Base-by-base conservation (phyloP, 2,329 filamentous ascomycete genomes). In the Dactylellina sp. region DNA sequence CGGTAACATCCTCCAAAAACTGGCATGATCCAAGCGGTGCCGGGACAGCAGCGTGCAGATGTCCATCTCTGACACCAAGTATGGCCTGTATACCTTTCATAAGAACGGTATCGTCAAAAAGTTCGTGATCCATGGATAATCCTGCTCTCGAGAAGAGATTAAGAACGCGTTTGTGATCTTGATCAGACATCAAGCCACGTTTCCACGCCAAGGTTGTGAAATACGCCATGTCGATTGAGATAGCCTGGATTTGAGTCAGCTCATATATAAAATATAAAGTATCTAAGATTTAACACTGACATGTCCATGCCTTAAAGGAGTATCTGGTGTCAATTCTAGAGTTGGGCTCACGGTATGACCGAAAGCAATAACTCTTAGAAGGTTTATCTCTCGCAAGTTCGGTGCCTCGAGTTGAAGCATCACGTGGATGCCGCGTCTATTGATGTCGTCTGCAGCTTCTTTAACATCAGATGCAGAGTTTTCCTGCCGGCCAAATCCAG, bases 201-300 rank as follows among this genome's bases (percentile, higher is more conserved):
- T 83, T 80, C 78, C 88, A 85, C 16, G 89, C 88, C 2, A 91
- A 83, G 0, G 89, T 91, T 0, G 89, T 89, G 0, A 88, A 89
- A 81, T 89, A 91, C 0, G 89, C 89, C 89, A 91, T 91, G 79
- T 91, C 89, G 75, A 91, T 89, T 1, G 87, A 89, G 77, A 91
- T 91, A 76, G 89, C 89, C 52, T 42, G 16, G 25, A 1, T 25
- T 39, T 57, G 1, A 7, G 16, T 57, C 42, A 57, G 25, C n/a
- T n/a, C 12, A 1, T 22, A 57, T 25, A 5, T 7, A 25, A 25
- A 42, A 44, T 7, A 32, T n/a, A 57, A 42, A 25, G 9, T n/a
- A n/a, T 25, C 12, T 7, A 7, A 25, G 35, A 28, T 25, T 24
- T 4, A 42, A 9, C 24, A 57, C 52, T 42, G 18, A 57, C 52